A percentile compares a stretch with the other conserved stretches of the same genome.
Conservation (phyloP, 192 early-diverging fungal species). For the Gorgonomyces haynaldii region DNA sequence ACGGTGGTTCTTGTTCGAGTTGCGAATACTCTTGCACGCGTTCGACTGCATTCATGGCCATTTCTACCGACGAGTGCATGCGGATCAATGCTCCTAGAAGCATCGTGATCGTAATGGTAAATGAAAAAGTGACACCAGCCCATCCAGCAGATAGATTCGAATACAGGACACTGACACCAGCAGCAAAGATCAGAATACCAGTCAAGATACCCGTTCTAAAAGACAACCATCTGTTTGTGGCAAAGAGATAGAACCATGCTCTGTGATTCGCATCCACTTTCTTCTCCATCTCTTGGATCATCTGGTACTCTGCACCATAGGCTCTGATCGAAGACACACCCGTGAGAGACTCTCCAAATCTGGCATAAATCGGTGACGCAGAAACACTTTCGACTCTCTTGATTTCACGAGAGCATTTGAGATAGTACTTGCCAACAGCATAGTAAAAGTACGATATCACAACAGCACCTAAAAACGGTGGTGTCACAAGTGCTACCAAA, state of each 20-base stretch:
- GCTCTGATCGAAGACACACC: slow-evolving; percentile 28
- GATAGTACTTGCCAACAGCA: slow-evolving; percentile 57
- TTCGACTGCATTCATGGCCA: slow-evolving; percentile 30
- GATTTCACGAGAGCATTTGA: slow-evolving; percentile 70
- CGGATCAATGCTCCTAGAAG: slow-evolving; percentile 14
- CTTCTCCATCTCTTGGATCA: slow-evolving; percentile 15
- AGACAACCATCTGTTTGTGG: slow-evolving; percentile 51
- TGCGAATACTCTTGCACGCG: slow-evolving; percentile 57
- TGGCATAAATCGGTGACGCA: slow-evolving; percentile 63
- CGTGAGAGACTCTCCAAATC: slow-evolving; percentile 60
- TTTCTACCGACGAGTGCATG: slow-evolving; percentile 17
- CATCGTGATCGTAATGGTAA: slow-evolving; percentile 16
- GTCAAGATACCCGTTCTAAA: slow-evolving; percentile 65
- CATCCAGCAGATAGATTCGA: slow-evolving; percentile 9
- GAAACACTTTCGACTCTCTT: slow-evolving; percentile 77
- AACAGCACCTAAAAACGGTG: slow-evolving; percentile 33
- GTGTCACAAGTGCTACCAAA: slow-evolving; percentile 36
- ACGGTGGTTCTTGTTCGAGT: slow-evolving; percentile 65
- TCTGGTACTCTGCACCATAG: slow-evolving; percentile 25
- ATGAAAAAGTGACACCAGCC: slow-evolving; percentile 23
- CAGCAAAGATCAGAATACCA: slow-evolving; percentile 63
- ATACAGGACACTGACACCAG: slow-evolving; percentile 28
- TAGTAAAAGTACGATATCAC: slow-evolving; percentile 33
- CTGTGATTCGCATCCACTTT: slow-evolving; percentile 67
- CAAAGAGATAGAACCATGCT: slow-evolving; percentile 82